Conservation (phyloP, 139 green algal species). For the Gonium pectorale region DNA sequence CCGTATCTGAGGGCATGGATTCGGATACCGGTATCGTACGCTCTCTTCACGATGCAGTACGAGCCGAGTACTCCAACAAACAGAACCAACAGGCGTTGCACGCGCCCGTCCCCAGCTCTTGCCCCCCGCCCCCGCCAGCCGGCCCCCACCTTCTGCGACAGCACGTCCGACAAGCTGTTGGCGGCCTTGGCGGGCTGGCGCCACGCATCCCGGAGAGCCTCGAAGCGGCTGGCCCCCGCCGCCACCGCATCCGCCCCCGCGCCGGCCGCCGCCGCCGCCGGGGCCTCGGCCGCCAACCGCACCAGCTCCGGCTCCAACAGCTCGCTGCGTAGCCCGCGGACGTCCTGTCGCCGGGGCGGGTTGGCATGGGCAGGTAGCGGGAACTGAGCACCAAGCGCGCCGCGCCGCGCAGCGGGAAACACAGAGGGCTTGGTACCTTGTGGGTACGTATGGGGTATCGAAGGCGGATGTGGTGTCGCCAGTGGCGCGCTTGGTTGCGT, state of each 20-base stretch:
- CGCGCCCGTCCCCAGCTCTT: neutral
- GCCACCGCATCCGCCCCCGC: constrained; percentile 13
- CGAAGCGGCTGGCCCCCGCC: neutral
- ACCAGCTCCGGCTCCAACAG: constrained; percentile 44
- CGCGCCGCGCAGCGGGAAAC: no score
- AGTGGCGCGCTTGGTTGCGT: no score
- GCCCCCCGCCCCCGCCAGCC: neutral
- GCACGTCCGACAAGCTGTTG: constrained; percentile 14
- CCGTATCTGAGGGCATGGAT: no score
- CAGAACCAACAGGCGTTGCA: neutral
- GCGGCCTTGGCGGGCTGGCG: neutral
- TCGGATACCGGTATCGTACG: no score
- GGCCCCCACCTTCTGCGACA: constrained; percentile 43
- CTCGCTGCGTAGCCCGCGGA: constrained; percentile 34
- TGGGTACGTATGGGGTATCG: no score
- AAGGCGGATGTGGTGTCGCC: no score
- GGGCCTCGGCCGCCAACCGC: neutral
- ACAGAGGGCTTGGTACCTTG: no score
- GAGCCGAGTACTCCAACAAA: no score
- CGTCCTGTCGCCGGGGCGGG: constrained; percentile 34
- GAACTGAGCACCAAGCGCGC: no score
- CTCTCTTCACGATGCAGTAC: no score
- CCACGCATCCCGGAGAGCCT: constrained; percentile 29
- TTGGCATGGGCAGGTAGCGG: no score
- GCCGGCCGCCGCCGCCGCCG: constrained; percentile 8